phyloP scores from a whole-genome alignment of 257 asterid species.

The Solanum tarijense region DNA sequence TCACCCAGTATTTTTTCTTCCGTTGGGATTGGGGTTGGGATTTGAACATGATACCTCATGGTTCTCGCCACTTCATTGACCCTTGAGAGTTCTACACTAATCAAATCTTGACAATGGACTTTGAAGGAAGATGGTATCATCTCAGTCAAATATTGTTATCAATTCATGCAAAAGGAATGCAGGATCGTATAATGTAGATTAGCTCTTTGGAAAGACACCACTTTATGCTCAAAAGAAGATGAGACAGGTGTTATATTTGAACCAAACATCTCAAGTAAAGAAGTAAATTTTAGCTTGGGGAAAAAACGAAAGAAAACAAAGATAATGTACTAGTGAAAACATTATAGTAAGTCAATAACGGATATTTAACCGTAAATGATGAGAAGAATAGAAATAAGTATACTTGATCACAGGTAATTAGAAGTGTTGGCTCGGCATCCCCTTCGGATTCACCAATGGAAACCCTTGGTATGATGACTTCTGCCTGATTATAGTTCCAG shows the following conservation, averaged over 20 bases:
- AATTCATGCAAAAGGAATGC: neutral
- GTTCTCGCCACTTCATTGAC: neutral
- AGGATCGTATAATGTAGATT: neutral
- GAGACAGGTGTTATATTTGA: neutral
- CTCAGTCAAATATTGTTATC: neutral
- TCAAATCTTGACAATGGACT: neutral
- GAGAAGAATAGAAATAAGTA: slow-evolving; percentile 22
- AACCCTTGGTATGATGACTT: slow-evolving; percentile 54
- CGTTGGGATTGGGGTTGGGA: neutral
- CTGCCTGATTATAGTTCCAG: slow-evolving; percentile 56
- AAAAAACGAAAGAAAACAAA: neutral
- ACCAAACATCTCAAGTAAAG: neutral
- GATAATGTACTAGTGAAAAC: neutral
- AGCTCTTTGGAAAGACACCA: neutral
- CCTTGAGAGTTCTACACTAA: neutral
- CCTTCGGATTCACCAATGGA: slow-evolving; percentile 35
- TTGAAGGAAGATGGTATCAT: neutral
- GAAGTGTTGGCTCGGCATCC: slow-evolving; percentile 67
- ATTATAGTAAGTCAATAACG: neutral
- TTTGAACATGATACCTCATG: neutral
- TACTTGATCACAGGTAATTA: slow-evolving; percentile 96
- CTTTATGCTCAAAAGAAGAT: neutral
- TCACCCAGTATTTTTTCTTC: neutral
- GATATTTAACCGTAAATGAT: slow-evolving; percentile 13
- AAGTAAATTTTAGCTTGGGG: neutral